These are phyloP conservation scores for Paracoccidioides lutzii DNA, from an alignment of 2,329 filamentous ascomycete species.

Conservation along the genomic window DNA sequence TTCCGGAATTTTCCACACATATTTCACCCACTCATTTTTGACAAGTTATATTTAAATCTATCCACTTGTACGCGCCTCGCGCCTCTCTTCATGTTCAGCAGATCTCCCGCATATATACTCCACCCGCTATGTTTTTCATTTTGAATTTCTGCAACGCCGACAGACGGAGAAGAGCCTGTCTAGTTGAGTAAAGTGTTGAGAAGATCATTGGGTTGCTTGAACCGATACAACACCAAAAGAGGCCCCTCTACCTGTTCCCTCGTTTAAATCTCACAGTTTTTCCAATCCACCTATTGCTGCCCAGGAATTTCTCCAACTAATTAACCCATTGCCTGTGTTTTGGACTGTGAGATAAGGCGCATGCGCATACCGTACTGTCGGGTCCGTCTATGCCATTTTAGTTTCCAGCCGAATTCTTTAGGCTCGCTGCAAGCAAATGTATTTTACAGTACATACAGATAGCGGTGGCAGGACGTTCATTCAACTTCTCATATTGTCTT, in stretches of 20 bases:
- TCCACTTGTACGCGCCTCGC: constrained; percentile 7
- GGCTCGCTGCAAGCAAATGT: not conserved
- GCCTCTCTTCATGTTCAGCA: constrained; percentile 9
- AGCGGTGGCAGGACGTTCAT: not conserved
- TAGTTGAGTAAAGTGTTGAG: not conserved
- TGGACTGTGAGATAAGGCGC: not conserved
- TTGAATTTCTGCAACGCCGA: not conserved
- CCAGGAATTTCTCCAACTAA: not conserved
- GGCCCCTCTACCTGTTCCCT: not conserved
- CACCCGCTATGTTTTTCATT: not conserved
- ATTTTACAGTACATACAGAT: not conserved
- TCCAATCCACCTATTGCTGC: not conserved
- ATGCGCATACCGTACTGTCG: not conserved
- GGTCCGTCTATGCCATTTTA: constrained; percentile 1
- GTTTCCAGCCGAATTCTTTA: not conserved
- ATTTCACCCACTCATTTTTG: constrained; percentile 1
- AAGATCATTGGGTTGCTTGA: not conserved
- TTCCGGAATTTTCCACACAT: constrained; percentile 5
- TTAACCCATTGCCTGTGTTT: not conserved
- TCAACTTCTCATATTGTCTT: not conserved
- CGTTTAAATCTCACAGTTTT: not conserved
- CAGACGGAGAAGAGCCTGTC: not conserved
- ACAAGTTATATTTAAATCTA: not conserved
- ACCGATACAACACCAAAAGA: not conserved
- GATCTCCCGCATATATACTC: constrained; percentile 9